Base-by-base conservation (phyloP, 805 yeast genomes). In the Wickerhamomyces bovis region DNA sequence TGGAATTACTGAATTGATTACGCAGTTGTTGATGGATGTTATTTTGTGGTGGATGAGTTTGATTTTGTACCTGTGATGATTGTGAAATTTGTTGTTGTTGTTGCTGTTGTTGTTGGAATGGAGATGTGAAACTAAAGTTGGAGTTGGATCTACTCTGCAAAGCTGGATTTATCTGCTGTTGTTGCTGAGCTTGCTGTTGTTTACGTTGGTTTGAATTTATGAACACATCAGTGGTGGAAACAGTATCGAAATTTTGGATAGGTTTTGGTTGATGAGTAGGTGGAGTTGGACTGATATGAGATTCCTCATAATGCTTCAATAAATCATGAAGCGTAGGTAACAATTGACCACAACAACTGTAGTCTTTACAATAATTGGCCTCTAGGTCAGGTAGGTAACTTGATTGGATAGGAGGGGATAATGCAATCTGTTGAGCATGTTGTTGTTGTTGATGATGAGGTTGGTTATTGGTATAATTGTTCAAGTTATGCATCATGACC, bases 311-410 rank as follows among this genome's bases (percentile, higher is more conserved):
- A 65, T 94, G 99, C 57, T 94, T 80, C 52, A 94, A 73, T 51
- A 94, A 72, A 64, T 94, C 99, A 65, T 94, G 99, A 53, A 94
- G 71, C 12, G 96, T 90, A 28, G 98, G 98, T 51, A 94, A 75
- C 39, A 84, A 71, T 62, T 86, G 85, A 25, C 98, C 99, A 70
- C 99, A 94, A 68, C 99, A 94, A 44, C 89, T 81, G 68, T 94
- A 94, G 70, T 94, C 99, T 65, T 86, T 87, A 67, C 99, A 94
- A 67, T 92, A 94, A 64, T 90, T 90, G 10, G 96, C 96, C 67
- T 92, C 99, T 49, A 92, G 72, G 60, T 87, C 88, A 18, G 98
- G 97, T 51, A 94, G 73, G 64, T 92, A 94, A 9, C 94, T 78
- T 23, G 92, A 80, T 49, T 79, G 76, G 47, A 78, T 70, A 20